Evolutionary conservation across 192 early-diverging fungal genomes (phyloP), one percentile per base, ranked within the genome.

Genomic region (Entomortierella chlamydospora): DNA sequence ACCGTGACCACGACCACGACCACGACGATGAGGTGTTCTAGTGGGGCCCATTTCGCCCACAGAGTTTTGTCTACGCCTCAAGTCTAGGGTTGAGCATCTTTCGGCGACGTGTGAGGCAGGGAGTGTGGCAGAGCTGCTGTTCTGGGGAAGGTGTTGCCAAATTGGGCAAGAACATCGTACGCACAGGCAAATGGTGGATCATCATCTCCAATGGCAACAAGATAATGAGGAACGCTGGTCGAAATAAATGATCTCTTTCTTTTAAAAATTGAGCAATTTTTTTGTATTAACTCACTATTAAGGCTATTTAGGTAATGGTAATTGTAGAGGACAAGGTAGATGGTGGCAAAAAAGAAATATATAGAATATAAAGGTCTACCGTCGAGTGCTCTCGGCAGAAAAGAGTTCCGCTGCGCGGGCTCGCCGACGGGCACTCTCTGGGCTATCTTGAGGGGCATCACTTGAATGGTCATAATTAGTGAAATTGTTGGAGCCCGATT

Each of bases 381-480:
- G 68, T 17, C 76, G 68, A 56, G 23, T 34, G 29, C 73, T 30
- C 28, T 79, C 67, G 0, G 76, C 76, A 2, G 76, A 70, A 52
- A 79, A 79, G 29, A 79, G 49, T 52, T 79, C 76, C 12, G 76
- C 76, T 43, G 76, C 76, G 51, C 76, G 76, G 7, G 76, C 76
- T 56, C 76, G 76, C 6, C 76, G 68, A 15, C 68, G 68, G 17
- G 76, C 66, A 30, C 67, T 51, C 25, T 78, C 73, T 13, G 73
- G 73, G 25, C 73, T 78, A 28, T 68, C 65, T 41, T 56, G 58
- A 49, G 26, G 28, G 11, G 52, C 51, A n/a, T 77, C 61, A 8
- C 26, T 66, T 8, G 68, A 45, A 0, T 50, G 53, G 15, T 64
- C 67, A 52, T 67, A 53, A 23, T 65, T 64, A 18, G 29, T 42